Evolutionary conservation across 2,329 filamentous ascomycete genomes (phyloP).

Genomic region (Arthrobotrys sinensis): DNA sequence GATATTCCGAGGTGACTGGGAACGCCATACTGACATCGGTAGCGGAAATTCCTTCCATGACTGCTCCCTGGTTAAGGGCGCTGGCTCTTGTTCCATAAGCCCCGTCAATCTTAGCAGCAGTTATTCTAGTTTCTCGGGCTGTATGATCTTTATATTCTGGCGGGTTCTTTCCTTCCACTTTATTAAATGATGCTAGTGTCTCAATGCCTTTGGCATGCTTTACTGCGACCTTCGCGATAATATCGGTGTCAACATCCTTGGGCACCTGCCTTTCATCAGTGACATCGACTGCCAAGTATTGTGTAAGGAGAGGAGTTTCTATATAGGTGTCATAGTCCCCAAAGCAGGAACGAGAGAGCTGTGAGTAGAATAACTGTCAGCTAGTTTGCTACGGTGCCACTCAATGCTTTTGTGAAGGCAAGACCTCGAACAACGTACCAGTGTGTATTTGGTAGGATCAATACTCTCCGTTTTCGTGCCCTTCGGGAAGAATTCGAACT

Average conservation of each 20-base stretch:
- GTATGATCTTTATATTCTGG: neutral
- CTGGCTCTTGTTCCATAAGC: conserved; percentile 6
- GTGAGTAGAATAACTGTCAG: neutral
- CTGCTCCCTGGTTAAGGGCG: neutral
- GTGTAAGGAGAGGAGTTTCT: neutral
- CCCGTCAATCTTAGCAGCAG: conserved; percentile 5
- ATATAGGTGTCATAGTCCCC: conserved; percentile 28
- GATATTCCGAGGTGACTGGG: too few relatives aligned
- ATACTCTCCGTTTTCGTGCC: neutral
- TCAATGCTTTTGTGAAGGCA: too few relatives aligned
- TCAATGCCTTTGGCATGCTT: neutral
- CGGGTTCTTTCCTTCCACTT: neutral
- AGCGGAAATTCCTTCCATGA: conserved; percentile 25
- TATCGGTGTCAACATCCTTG: neutral
- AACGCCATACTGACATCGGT: neutral
- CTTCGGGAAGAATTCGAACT: neutral
- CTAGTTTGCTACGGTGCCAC: too few relatives aligned
- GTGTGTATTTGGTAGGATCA: neutral
- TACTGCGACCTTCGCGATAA: neutral
- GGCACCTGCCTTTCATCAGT: conserved; percentile 3
- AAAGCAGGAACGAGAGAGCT: conserved; percentile 23
- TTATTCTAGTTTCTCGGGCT: neutral
- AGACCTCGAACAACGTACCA: conserved; percentile 1
- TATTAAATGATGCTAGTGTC: neutral
- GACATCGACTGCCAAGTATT: neutral